Evolutionary conservation across 768 basidiomycete species (phyloP).

Genomic region (Chalciporus sphaerocephalus): DNA sequence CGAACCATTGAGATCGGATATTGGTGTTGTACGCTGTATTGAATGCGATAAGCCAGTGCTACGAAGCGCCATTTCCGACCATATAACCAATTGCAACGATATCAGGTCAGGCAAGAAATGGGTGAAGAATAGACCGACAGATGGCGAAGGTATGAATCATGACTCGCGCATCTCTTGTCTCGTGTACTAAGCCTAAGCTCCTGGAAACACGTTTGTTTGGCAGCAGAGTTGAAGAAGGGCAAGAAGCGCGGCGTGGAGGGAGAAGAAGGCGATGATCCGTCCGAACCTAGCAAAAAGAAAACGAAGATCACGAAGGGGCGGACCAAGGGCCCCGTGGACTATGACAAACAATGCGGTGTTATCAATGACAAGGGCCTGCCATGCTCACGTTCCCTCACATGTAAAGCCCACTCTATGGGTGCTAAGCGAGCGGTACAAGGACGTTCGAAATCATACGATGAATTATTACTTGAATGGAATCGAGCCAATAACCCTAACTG

Average conservation of each 20-base stretch:
- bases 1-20: slow-evolving; percentile 65
- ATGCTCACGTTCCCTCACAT: slow-evolving; percentile 92
- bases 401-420: slow-evolving; percentile 97
- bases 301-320: slow-evolving; percentile 76
- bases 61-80: slow-evolving; percentile 69
- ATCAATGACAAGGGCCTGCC: slow-evolving; percentile 93
- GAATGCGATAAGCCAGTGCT: slow-evolving; percentile 82
- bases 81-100: slow-evolving; percentile 62
- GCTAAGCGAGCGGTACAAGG: slow-evolving; percentile 90
- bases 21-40: slow-evolving; percentile 65
- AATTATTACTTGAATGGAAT: slow-evolving; percentile 88
- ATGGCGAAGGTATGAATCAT: slow-evolving; percentile 40
- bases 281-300: slow-evolving; percentile 74
- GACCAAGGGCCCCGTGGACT: slow-evolving; percentile 81
- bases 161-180: neutral
- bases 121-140: slow-evolving; percentile 49
- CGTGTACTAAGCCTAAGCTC: slow-evolving; percentile 2
- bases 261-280: slow-evolving; percentile 58
- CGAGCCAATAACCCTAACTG: slow-evolving; percentile 83
- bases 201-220: slow-evolving; percentile 3
- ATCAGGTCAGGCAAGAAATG: slow-evolving; percentile 54
- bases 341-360: slow-evolving; percentile 92
- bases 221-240: slow-evolving; percentile 45
- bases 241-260: slow-evolving; percentile 85
- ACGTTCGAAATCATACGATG: slow-evolving; percentile 79